These are phyloP conservation scores for Calvatia gigantea DNA, from an alignment of 768 basidiomycete species.

Conservation along the genomic window DNA sequence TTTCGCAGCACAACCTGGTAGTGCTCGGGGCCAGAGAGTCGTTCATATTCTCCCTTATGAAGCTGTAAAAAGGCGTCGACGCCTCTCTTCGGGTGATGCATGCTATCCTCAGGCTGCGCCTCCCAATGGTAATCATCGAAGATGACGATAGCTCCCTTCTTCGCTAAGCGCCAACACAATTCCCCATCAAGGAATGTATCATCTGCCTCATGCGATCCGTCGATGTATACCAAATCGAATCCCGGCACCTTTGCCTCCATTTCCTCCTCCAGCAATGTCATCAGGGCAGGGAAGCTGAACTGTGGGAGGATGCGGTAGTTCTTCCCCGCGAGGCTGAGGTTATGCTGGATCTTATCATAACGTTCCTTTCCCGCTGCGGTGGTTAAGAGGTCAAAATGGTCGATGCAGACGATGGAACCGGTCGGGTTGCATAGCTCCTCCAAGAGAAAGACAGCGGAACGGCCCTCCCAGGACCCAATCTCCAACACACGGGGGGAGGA, in stretches of 20 bases:
- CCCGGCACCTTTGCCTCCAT: constrained; percentile 31
- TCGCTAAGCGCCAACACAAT: constrained; percentile 52
- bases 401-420: constrained; percentile 52
- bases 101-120: constrained; percentile 41
- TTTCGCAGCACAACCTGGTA: constrained; percentile 57
- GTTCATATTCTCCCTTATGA: constrained; percentile 45
- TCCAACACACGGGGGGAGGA: constrained; percentile 46
- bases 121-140: constrained; percentile 60
- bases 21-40: constrained; percentile 29
- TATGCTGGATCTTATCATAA: constrained; percentile 39
- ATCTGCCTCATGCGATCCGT: constrained; percentile 57
- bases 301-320: constrained; percentile 42
- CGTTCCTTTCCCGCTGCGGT: constrained; percentile 47
- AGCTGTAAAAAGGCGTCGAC: constrained; percentile 52
- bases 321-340: constrained; percentile 42
- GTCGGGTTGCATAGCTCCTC: constrained; percentile 39
- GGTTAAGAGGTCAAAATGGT: constrained; percentile 53
- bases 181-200: constrained; percentile 63
- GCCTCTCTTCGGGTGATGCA: constrained; percentile 52
- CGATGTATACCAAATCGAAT: constrained; percentile 58
- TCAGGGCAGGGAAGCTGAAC: constrained; percentile 52
- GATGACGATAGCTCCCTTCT: constrained; percentile 46
- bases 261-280: constrained; percentile 45
- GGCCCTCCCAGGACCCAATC: constrained; percentile 64
- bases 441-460: constrained; percentile 54